phyloP scores from a whole-genome alignment of 23 red algal species.

The Agarophyton chilense region DNA sequence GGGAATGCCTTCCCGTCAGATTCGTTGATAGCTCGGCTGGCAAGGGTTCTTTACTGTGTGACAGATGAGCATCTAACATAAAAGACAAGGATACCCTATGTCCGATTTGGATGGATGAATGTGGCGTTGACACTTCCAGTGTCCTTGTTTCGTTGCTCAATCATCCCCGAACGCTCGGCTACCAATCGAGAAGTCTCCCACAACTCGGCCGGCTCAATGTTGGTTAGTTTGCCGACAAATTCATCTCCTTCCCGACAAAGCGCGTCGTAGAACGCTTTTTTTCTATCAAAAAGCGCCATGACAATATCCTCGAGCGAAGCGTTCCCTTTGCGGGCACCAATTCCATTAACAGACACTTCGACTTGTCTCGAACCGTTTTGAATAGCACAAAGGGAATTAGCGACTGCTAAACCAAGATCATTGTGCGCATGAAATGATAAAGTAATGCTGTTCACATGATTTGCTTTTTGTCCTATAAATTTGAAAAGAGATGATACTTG shows the following conservation, averaged over 20 bases:
- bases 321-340: constrained; percentile 21
- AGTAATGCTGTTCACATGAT: neutral
- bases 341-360: constrained; percentile 20
- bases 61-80: too few species aligned
- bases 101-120: neutral
- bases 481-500: neutral
- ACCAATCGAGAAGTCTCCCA: constrained; percentile 88
- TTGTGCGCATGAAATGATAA: constrained; percentile 28
- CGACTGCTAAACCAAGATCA: constrained; percentile 25
- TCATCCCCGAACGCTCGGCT: constrained; percentile 91
- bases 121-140: constrained; percentile 90
- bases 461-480: neutral
- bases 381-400: constrained; percentile 9
- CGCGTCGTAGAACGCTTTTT: neutral
- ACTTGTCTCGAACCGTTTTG: constrained; percentile 5
- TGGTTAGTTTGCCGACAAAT: constrained; percentile 52
- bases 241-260: neutral
- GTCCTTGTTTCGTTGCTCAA: constrained; percentile 94
- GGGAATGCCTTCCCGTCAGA: too few species aligned
- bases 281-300: neutral
- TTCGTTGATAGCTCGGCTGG: too few species aligned
- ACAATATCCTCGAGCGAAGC: constrained; percentile 31
- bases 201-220: constrained; percentile 78
- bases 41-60: too few species aligned
- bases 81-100: neutral